phyloP scores from a whole-genome alignment of 2,329 filamentous ascomycete genomes.

The Cryphonectria carpinicola region DNA sequence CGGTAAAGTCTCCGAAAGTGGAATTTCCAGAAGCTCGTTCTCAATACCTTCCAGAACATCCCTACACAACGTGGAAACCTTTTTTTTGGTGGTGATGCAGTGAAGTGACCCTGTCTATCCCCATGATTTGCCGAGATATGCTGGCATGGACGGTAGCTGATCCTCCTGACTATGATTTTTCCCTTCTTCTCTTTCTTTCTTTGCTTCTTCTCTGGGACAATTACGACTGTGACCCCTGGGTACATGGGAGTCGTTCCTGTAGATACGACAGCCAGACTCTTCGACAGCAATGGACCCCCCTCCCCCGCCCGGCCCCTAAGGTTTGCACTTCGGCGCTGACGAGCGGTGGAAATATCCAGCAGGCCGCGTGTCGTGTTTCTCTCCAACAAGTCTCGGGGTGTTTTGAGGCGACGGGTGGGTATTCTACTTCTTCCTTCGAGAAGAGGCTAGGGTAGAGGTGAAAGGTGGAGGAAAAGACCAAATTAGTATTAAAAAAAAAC shows the following conservation, averaged over 20 bases:
- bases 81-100: not conserved
- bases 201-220: not conserved
- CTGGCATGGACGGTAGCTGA: not conserved
- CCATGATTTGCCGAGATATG: not conserved
- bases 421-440: no score
- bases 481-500: not conserved
- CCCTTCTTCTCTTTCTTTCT: not conserved
- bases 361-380: not conserved
- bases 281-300: not conserved
- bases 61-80: not conserved
- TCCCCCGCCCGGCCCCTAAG: not conserved
- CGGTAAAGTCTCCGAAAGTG: constrained; percentile 4
- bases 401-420: not conserved
- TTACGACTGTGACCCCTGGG: not conserved
- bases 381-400: not conserved
- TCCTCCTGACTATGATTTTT: not conserved
- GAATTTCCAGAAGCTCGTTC: not conserved
- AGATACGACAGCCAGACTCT: not conserved
- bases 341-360: not conserved
- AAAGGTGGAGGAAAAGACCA: not conserved
- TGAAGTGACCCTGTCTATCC: not conserved
- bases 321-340: not conserved
- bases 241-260: not conserved
- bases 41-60: constrained; percentile 2
- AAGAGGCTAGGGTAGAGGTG: no score